phyloP scores from a whole-genome alignment of 1,284 basidiomycete species.

The Pterula multifida region DNA sequence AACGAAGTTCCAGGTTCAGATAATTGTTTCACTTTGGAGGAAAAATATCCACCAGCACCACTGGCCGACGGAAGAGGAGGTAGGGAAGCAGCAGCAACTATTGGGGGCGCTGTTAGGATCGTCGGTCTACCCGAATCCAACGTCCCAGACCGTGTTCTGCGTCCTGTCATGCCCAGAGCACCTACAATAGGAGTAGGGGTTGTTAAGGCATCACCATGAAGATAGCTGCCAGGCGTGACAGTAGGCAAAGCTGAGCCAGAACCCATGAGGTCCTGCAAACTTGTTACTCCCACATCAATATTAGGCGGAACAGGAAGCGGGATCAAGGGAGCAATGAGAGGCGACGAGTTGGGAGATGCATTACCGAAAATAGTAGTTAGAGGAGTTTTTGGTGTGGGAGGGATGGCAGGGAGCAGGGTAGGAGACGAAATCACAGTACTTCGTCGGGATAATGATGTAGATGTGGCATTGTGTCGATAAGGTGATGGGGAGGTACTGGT shows the following conservation, averaged over 20 bases:
- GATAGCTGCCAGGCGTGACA: too few species aligned
- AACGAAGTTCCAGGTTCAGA: background rate
- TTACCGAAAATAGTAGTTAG: background rate
- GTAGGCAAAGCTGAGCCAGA: too few species aligned
- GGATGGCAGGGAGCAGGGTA: constrained; percentile 27
- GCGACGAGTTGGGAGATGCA: background rate
- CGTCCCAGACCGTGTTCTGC: background rate
- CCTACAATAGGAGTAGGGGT: background rate
- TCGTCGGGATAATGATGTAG: constrained; percentile 17
- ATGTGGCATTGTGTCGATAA: too few species aligned
- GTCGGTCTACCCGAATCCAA: background rate
- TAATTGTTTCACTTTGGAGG: constrained; percentile 16
- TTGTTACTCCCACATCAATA: background rate
- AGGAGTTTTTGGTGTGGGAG: background rate
- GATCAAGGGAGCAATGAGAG: background rate
- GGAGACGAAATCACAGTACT: constrained; percentile 41
- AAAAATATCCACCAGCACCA: constrained; percentile 39
- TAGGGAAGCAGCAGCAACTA: constrained; percentile 22
- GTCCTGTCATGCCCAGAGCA: background rate
- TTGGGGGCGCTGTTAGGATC: constrained; percentile 32
- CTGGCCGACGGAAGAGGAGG: background rate
- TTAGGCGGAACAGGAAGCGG: background rate
- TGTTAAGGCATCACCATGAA: too few species aligned
- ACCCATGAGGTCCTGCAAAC: too few species aligned
- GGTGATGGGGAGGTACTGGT: background rate